Evolutionary conservation across 2,329 filamentous ascomycete species (phyloP).

Genomic region (Fusarium tanahbumbuense): DNA sequence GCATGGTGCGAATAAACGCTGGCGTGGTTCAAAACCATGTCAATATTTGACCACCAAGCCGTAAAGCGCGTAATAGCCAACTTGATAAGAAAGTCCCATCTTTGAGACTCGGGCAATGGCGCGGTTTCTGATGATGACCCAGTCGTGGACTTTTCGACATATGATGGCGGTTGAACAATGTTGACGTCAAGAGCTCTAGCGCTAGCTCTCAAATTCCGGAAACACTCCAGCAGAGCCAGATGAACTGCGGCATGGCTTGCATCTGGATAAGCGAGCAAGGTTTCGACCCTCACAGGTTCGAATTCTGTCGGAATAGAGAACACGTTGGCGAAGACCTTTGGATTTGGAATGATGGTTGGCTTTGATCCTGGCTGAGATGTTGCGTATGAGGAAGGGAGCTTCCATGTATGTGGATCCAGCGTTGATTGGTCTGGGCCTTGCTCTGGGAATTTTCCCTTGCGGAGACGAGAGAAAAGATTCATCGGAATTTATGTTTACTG

Average conservation of each 20-base stretch:
- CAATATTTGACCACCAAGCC: slow-evolving; percentile 31
- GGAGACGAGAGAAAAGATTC: slow-evolving; percentile 15
- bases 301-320: slow-evolving; percentile 5
- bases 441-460: background rate
- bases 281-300: background rate
- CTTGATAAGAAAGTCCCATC: slow-evolving; percentile 30
- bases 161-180: slow-evolving; percentile 9
- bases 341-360: slow-evolving; percentile 16
- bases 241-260: slow-evolving; percentile 30
- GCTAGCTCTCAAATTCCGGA: slow-evolving; percentile 12
- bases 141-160: background rate
- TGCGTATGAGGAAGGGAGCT: slow-evolving; percentile 21
- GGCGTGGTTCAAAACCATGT: slow-evolving; percentile 17
- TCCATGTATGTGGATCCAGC: slow-evolving; percentile 26
- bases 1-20: slow-evolving; percentile 23
- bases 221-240: slow-evolving; percentile 29
- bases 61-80: slow-evolving; percentile 24
- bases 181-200: slow-evolving; percentile 16
- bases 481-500: background rate
- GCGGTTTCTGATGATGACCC: background rate
- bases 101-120: slow-evolving; percentile 14
- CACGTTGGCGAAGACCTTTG: slow-evolving; percentile 17
- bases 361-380: slow-evolving; percentile 7
- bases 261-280: slow-evolving; percentile 15
- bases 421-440: background rate